Percentiles rank a stretch among this genome's conserved stretches.
Evolutionary conservation across 192 early-diverging fungal species (phyloP).

Genomic region (Coemansia sp.): DNA sequence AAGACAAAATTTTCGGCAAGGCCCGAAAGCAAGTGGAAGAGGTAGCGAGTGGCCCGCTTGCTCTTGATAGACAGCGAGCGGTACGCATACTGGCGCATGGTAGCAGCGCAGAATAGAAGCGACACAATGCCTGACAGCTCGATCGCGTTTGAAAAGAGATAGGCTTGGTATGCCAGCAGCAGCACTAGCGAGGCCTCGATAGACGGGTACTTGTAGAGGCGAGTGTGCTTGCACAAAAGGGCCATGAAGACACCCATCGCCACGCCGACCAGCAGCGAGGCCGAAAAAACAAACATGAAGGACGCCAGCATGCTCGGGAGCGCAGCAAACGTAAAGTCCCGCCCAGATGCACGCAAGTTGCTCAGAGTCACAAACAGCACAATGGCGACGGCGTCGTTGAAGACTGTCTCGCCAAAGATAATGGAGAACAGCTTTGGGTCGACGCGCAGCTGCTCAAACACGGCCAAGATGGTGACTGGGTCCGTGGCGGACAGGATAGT

Average conservation of each 20-base stretch:
- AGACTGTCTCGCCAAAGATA: slow-evolving; percentile 92
- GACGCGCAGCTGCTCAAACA: slow-evolving; percentile 90
- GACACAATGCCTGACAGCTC: slow-evolving; percentile 93
- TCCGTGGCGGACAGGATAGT: slow-evolving; percentile 95
- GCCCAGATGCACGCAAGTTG: slow-evolving; percentile 61
- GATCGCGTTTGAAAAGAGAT: slow-evolving; percentile 84
- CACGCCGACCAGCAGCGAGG: slow-evolving; percentile 81
- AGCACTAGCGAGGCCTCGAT: slow-evolving; percentile 86
- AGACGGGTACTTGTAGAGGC: slow-evolving; percentile 75
- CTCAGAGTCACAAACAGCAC: slow-evolving; percentile 89
- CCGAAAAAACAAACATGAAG: slow-evolving; percentile 82
- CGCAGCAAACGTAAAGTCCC: slow-evolving; percentile 65
- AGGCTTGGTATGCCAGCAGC: slow-evolving; percentile 88
- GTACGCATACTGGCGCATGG: slow-evolving; percentile 92
- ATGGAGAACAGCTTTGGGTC: slow-evolving; percentile 94
- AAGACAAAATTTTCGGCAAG: slow-evolving; percentile 97
- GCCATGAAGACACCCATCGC: slow-evolving; percentile 73
- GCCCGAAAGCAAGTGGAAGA: slow-evolving; percentile 91
- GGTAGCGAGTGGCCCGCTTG: slow-evolving; percentile 80
- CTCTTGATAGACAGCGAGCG: slow-evolving; percentile 79
- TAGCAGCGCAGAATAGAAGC: slow-evolving; percentile 88
- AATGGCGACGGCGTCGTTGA: slow-evolving; percentile 98
- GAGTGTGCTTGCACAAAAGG: slow-evolving; percentile 85
- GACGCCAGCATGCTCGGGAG: slow-evolving; percentile 61
- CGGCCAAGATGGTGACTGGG: slow-evolving; percentile 93